Conservation (phyloP, 306 rosid species). For the Fragaria ananassa region DNA sequence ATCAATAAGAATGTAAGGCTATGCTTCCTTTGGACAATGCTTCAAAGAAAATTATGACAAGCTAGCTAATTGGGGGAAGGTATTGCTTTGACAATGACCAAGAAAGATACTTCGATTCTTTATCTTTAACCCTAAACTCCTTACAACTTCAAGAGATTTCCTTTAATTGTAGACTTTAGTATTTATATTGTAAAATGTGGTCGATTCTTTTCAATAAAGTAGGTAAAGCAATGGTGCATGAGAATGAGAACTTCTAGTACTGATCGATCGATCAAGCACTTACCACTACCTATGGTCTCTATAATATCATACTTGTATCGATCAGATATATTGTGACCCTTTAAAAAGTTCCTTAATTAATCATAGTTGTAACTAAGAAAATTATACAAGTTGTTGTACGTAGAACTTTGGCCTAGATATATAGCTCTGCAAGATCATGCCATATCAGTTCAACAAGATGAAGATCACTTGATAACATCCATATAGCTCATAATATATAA, state of each 20-base stretch:
- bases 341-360: too few relatives aligned
- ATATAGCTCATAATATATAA: too few relatives aligned
- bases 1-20: conserved; percentile 22
- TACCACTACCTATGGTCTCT: neutral
- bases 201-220: neutral
- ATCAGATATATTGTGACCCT: neutral
- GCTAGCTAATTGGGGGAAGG: conserved; percentile 16
- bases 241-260: neutral
- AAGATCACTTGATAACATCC: too few relatives aligned
- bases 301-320: neutral
- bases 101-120: neutral
- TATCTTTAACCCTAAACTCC: neutral
- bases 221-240: neutral
- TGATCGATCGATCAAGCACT: neutral
- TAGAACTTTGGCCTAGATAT: too few relatives aligned
- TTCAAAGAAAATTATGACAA: conserved; percentile 17
- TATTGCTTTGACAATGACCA: conserved; percentile 4
- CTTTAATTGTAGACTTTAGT: neutral
- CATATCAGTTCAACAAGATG: too few relatives aligned
- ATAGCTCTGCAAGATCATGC: too few relatives aligned
- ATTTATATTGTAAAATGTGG: too few relatives aligned
- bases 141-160: neutral
- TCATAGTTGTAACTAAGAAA: too few relatives aligned
- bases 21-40: neutral
- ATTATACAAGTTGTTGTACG: too few relatives aligned